Percentiles rank a stretch among this genome's conserved stretches.
Evolutionary conservation across 2,329 filamentous ascomycete genomes (phyloP).

Genomic region (Ceratocystis cubensis): DNA sequence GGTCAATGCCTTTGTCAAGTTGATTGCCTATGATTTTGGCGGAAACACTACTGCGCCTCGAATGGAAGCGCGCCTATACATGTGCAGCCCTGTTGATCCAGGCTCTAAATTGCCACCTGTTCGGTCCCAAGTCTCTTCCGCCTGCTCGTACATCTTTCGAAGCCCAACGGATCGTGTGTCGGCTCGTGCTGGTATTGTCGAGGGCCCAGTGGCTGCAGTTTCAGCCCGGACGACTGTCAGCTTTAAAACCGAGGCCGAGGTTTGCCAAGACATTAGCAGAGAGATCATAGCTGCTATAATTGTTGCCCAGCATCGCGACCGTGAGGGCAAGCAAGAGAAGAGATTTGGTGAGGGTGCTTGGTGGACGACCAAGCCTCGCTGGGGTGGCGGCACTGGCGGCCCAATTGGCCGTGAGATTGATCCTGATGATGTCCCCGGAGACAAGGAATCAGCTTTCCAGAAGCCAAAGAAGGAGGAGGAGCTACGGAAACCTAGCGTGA

Average conservation of each 20-base stretch:
- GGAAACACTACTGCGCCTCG: conserved; percentile 47
- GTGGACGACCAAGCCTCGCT: conserved; percentile 49
- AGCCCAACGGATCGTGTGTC: conserved; percentile 47
- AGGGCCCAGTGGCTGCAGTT: conserved; percentile 50
- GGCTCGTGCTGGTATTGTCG: conserved; percentile 45
- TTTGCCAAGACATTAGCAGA: conserved; percentile 48
- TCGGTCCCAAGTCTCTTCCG: conserved; percentile 45
- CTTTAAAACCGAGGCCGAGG: conserved; percentile 44
- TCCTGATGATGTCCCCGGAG: conserved; percentile 34
- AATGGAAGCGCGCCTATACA: conserved; percentile 46
- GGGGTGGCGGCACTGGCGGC: conserved; percentile 51
- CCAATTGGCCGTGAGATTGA: conserved; percentile 51
- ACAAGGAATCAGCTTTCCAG: conserved; percentile 32
- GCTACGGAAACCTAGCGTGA: conserved; percentile 17
- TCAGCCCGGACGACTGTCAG: conserved; percentile 43
- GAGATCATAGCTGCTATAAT: conserved; percentile 49
- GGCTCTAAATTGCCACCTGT: conserved; percentile 26
- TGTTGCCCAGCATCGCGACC: conserved; percentile 50
- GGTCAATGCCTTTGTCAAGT: conserved; percentile 48
- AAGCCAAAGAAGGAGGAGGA: conserved; percentile 23
- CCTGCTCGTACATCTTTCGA: conserved; percentile 48
- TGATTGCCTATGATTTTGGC: conserved; percentile 53
- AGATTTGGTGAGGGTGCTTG: conserved; percentile 46
- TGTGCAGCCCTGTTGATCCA: conserved; percentile 31
- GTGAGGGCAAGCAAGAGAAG: conserved; percentile 44